Evolutionary conservation across 2,329 filamentous ascomycete genomes (phyloP).

Genomic region (Fusarium sp.): DNA sequence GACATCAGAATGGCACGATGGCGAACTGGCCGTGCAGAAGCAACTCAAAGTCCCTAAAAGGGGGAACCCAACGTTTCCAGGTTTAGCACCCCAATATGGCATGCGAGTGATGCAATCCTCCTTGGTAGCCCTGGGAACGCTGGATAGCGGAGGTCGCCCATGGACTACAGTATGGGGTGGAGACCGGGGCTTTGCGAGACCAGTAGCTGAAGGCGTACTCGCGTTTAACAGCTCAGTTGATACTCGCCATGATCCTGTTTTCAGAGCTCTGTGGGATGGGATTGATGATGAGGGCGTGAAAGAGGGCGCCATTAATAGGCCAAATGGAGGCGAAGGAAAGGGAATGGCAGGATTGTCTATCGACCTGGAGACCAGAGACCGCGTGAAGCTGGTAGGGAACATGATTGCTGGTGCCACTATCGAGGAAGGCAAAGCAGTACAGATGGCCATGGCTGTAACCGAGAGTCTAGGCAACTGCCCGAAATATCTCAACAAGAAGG

Average conservation of each 20-base stretch:
- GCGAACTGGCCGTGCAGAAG: conserved; percentile 74
- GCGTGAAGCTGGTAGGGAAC: conserved; percentile 79
- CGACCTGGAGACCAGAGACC: conserved; percentile 64
- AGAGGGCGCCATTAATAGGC: conserved; percentile 49
- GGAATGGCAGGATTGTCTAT: conserved; percentile 67
- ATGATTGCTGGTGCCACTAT: conserved; percentile 73
- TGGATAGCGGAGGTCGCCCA: conserved; percentile 73
- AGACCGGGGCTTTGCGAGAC: conserved; percentile 72
- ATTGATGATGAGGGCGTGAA: conserved; percentile 55
- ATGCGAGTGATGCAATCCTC: conserved; percentile 71
- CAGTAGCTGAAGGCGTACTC: conserved; percentile 71
- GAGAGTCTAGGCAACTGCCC: conserved; percentile 86
- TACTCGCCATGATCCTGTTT: conserved; percentile 74
- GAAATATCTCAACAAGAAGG: conserved; percentile 85
- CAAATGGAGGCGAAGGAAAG: conserved; percentile 55
- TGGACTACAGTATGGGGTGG: conserved; percentile 88
- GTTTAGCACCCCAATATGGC: conserved; percentile 71
- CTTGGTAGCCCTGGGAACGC: conserved; percentile 77
- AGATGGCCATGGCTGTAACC: conserved; percentile 75
- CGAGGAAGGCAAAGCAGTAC: conserved; percentile 52
- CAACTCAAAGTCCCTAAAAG: conserved; percentile 67
- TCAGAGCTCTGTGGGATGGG: conserved; percentile 69
- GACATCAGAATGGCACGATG: conserved; percentile 66
- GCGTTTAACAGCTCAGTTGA: conserved; percentile 73
- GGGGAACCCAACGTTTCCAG: conserved; percentile 75